Evolutionary conservation across 2,329 filamentous ascomycete species (phyloP), one percentile per base, ranked within the genome.

Genomic region (Aurifilum marmelostoma): DNA sequence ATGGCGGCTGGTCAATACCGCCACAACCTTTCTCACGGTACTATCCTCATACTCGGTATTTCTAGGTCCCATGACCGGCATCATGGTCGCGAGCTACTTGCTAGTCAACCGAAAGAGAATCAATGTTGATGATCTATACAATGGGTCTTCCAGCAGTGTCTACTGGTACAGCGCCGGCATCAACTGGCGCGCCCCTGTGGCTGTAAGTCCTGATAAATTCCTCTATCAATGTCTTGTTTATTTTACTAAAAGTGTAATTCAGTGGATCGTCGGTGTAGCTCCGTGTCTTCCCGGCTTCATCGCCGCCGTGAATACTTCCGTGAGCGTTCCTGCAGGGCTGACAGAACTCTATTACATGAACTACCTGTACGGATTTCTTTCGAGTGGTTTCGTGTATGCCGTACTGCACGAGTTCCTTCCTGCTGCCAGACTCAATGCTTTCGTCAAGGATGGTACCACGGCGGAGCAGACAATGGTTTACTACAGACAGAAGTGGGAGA

Each of bases 1-100:
- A 0, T 88, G 85, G 85, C 77, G 86, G 67, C 77, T 87, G 0
- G 76, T 87, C 3, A 79, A 80, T 9, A 79, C 77, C 0, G 82
- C 84, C 1, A 75, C 77, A 12, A 81, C 80, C 0, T 85, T 86
- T 75, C 80, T 85, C 70, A 79, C 75, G 32, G 83, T 85, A 1
- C 74, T 86, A 21, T 78, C 75, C 7, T 79, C 77, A 1, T 86
- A 82, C 60, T 64, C 62, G 50, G 70, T 71, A 24, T 70, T 72
- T 27, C 68, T 71, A 7, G 71, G 67, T 2, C 69, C 71, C 11
- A 69, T 71, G 27, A 71, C 69, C 29, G 71, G 71, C 14, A 67
- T 72, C 11, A 65, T 68, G 32, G 65, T 68, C 37, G 62, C 58
- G 9, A 70, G 71, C 43, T 72, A 70, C 50, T 71, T 65, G 59